Evolutionary conservation across 768 basidiomycete genomes (phyloP).

Genomic region (Rhodotorula kratochvilovae): DNA sequence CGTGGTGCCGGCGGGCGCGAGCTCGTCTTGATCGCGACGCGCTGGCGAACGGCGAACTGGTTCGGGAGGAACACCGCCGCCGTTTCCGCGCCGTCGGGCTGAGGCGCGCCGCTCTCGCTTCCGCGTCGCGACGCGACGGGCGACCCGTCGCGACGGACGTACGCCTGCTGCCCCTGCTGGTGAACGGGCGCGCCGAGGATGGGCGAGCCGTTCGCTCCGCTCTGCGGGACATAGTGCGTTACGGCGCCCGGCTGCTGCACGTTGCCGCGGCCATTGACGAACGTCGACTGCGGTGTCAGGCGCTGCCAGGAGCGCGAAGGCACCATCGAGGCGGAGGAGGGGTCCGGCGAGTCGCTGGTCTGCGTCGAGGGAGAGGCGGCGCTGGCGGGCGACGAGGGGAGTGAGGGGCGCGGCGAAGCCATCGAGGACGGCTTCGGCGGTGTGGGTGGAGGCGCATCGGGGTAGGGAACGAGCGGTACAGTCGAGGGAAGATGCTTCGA

Average conservation of each 20-base stretch:
- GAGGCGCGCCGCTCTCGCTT: no score
- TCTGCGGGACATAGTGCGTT: constrained; percentile 14
- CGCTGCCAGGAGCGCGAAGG: constrained; percentile 31
- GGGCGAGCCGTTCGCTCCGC: neutral
- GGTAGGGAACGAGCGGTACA: no score
- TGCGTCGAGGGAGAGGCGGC: neutral
- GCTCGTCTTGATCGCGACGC: constrained; percentile 21
- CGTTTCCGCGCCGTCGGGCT: neutral
- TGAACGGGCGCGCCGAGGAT: neutral
- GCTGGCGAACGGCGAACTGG: constrained; percentile 25
- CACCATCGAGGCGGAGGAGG: neutral
- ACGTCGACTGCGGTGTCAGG: constrained; percentile 10
- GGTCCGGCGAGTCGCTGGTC: neutral
- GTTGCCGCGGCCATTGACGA: constrained; percentile 34
- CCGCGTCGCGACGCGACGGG: neutral
- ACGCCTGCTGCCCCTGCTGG: constrained; percentile 17
- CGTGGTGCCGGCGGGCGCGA: constrained; percentile 5
- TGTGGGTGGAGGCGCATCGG: neutral
- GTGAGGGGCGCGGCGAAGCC: neutral
- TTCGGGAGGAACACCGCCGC: constrained; percentile 3
- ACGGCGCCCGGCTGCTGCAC: constrained; percentile 9
- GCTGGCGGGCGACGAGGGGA: neutral
- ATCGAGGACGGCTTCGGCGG: neutral
- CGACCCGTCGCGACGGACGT: constrained; percentile 8
- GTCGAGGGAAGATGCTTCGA: neutral